Evolutionary conservation across 2,329 filamentous ascomycete genomes (phyloP), one percentile per base, ranked within the genome.

Genomic region (Pestalotiopsis sp.): DNA sequence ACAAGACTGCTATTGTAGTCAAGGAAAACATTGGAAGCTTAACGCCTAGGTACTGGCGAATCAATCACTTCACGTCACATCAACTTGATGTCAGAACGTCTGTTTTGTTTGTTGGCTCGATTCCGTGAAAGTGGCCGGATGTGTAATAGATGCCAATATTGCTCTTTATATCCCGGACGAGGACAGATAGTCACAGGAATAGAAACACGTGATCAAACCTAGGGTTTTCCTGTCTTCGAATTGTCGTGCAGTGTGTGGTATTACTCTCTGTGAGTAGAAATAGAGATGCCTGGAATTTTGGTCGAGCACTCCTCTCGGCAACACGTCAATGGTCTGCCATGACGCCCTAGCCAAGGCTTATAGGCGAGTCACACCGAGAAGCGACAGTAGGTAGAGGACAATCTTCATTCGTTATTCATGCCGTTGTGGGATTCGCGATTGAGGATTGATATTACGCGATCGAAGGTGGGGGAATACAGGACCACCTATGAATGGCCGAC

Each of bases 381-480:
- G 5, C 20, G 45, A n/a, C n/a, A 52, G 45, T 52, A n/a, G 45
- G 45, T 9, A 9, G 9, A 9, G 20, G 23, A 11, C 25, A 11
- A 4, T 12, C 11, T 20, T 5, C 17, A 59, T 62, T 62, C 31
- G 59, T 7, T 39, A 12, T 20, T 36, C 59, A 31, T 20, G 27
- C 27, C 36, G 59, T 20, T 36, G 17, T 31, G 36, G 59, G 14
- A 20, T 62, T 64, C 61, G 61, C 25, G 61, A 64, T 64, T 25
- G 14, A 64, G 39, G 12, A 39, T 52, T n/a, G 25, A n/a, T 31
- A 64, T 64, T 20, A 45, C 61, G 61, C 61, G 38, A 64, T 64
- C 39, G n/a, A 31, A 64, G 20, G 61, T 39, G 61, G 61, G 61
- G 61, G 39, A 36, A 6, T 7, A 36, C 25, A 38, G 11, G 14